A percentile compares a stretch with the other conserved stretches of the same genome.
These are phyloP conservation scores for Hygrophoropsis aurantiaca DNA, from an alignment of 768 basidiomycete species.

Conservation along the genomic window DNA sequence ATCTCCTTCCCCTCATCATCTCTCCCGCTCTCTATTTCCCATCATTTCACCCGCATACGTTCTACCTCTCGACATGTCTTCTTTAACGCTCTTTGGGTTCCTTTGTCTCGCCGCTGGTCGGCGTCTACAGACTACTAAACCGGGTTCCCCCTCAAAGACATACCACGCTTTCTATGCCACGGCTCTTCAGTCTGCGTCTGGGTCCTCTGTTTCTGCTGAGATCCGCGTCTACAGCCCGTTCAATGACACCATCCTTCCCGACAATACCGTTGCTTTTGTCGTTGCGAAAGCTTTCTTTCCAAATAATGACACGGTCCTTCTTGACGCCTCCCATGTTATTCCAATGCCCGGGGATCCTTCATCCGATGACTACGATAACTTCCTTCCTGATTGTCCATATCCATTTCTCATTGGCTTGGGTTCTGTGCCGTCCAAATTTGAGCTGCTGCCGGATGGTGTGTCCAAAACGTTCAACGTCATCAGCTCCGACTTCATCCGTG, in stretches of 20 bases:
- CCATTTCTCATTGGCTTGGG: conserved; percentile 3
- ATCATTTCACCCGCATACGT: too few species aligned
- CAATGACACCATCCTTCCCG: conserved; percentile 1
- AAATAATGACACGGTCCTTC: background rate
- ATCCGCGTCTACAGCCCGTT: conserved; percentile 7
- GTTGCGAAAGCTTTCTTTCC: conserved; percentile 2
- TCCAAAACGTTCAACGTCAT: too few species aligned
- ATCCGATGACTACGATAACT: conserved; percentile 1
- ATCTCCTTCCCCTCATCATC: too few species aligned
- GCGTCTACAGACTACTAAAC: background rate
- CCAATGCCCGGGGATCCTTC: conserved; percentile 6
- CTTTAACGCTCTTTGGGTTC: background rate
- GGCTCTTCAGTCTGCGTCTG: background rate
- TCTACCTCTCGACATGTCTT: background rate
- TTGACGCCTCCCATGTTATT: conserved; percentile 3
- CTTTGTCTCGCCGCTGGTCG: background rate
- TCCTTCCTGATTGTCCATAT: conserved; percentile 1
- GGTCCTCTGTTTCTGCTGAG: conserved; percentile 3
- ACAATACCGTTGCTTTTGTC: conserved; percentile 6
- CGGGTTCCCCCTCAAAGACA: background rate
- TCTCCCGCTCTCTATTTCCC: too few species aligned
- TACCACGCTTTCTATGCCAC: background rate
- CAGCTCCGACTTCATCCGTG: too few species aligned
- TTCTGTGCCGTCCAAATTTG: background rate
- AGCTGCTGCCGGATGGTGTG: too few species aligned